phyloP scores from a whole-genome alignment of 371 early-diverging fungal species.

The Fennellomyces sp. region DNA sequence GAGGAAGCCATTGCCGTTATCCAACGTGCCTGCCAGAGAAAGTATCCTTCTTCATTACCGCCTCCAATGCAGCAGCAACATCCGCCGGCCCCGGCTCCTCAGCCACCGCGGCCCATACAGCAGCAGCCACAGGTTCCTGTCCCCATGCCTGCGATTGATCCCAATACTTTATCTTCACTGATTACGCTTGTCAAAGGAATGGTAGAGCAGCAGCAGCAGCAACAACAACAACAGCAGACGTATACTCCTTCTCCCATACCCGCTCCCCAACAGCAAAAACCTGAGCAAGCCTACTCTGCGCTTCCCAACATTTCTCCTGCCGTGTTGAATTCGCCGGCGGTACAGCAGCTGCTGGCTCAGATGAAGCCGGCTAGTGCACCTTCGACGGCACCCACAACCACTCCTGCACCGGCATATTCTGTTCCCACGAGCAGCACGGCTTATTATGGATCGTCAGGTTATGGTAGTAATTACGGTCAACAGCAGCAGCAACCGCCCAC shows the following conservation, averaged over 20 bases:
- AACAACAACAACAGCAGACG: neutral
- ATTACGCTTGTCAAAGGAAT: slow-evolving; percentile 10
- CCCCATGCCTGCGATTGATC: neutral
- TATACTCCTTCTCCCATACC: neutral
- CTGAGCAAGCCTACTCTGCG: neutral
- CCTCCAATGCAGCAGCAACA: neutral
- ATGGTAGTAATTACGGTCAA: neutral
- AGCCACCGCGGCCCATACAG: neutral
- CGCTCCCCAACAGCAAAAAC: neutral
- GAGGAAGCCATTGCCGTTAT: slow-evolving; percentile 35
- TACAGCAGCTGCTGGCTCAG: neutral
- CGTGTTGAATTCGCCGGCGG: neutral
- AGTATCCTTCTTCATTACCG: neutral
- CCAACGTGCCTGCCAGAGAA: slow-evolving; percentile 7
- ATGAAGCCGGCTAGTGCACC: neutral
- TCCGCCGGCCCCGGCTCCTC: neutral
- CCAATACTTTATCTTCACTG: slow-evolving; percentile 7
- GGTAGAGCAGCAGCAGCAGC: slow-evolving; percentile 4
- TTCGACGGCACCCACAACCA: neutral
- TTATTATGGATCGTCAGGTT: neutral
- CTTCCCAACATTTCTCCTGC: neutral
- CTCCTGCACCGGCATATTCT: neutral
- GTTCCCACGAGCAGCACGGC: neutral
- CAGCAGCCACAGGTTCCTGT: neutral
- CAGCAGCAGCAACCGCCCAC: neutral